Percentiles rank a stretch among this genome's conserved stretches.
Conservation (phyloP, 768 basidiomycete species). For the Podaxis sp. region DNA sequence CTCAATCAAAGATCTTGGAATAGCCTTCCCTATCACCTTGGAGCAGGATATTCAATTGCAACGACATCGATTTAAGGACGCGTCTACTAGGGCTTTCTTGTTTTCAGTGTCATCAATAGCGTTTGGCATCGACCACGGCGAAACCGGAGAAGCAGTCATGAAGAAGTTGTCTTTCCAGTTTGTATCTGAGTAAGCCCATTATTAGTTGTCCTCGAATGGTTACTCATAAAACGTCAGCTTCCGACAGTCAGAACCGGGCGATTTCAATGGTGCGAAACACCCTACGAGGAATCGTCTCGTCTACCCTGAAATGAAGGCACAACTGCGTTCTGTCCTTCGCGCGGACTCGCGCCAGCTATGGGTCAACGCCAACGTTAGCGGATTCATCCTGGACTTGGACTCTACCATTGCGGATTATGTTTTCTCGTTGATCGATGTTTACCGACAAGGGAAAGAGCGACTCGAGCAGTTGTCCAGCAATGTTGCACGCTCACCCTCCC, state of each 20-base stretch:
- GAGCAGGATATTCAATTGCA: slow-evolving; percentile 49
- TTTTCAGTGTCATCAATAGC: slow-evolving; percentile 76
- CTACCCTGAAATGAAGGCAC: slow-evolving; percentile 81
- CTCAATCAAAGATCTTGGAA: slow-evolving; percentile 69
- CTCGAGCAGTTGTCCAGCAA: slow-evolving; percentile 65
- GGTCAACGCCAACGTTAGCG: slow-evolving; percentile 72
- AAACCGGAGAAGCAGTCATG: slow-evolving; percentile 76
- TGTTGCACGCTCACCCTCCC: slow-evolving; percentile 43
- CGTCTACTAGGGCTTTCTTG: slow-evolving; percentile 75
- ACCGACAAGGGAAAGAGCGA: slow-evolving; percentile 76
- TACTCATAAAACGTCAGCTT: slow-evolving; percentile 53
- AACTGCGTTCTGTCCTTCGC: slow-evolving; percentile 58
- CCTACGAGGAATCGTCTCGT: slow-evolving; percentile 67
- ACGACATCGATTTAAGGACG: slow-evolving; percentile 34
- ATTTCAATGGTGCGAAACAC: slow-evolving; percentile 74
- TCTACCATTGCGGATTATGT: slow-evolving; percentile 76
- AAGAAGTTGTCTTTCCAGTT: slow-evolving; percentile 83
- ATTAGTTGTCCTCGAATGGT: slow-evolving; percentile 3
- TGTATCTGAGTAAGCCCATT: slow-evolving; percentile 57
- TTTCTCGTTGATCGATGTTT: slow-evolving; percentile 84
- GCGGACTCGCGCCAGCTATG: slow-evolving; percentile 52
- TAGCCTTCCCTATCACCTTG: slow-evolving; percentile 82
- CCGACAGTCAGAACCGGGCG: slow-evolving; percentile 64
- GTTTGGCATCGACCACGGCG: slow-evolving; percentile 73
- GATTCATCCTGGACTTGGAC: slow-evolving; percentile 84